Evolutionary conservation across 163 green algal genomes (phyloP).

Genomic region (Trebouxiophyceae sp.): DNA sequence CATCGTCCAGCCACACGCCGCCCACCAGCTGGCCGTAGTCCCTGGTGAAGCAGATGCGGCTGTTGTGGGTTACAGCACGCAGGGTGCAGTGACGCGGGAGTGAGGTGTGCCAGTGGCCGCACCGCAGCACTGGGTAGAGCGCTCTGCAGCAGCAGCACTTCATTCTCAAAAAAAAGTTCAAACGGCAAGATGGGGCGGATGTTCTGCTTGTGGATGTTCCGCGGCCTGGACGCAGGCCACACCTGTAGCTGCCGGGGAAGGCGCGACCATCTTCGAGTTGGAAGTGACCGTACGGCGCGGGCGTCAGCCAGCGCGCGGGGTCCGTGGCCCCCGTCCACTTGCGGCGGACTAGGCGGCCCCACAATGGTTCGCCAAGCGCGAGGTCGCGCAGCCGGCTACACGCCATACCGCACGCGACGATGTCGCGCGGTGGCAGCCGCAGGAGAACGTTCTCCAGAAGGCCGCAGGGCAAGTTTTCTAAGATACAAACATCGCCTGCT

Average conservation of each 20-base stretch:
- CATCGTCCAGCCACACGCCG: not conserved
- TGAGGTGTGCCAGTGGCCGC: not conserved
- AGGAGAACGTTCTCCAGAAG: too few relatives aligned
- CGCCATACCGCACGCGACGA: not conserved
- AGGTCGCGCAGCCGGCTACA: not conserved
- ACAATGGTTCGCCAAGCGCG: not conserved
- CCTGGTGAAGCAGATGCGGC: not conserved
- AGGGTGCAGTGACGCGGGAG: not conserved
- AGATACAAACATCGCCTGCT: too few relatives aligned
- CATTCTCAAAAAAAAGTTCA: too few relatives aligned
- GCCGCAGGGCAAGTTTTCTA: too few relatives aligned
- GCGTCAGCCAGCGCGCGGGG: not conserved
- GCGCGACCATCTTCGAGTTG: not conserved
- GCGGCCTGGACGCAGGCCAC: not conserved
- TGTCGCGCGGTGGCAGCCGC: not conserved
- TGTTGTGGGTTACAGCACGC: not conserved
- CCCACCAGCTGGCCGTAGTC: not conserved
- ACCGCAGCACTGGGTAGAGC: not conserved
- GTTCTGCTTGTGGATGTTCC: not conserved
- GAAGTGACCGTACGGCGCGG: not conserved
- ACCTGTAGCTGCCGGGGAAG: not conserved
- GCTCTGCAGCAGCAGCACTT: not conserved
- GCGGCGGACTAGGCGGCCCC: not conserved
- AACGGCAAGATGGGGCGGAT: too few relatives aligned
- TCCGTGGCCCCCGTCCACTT: not conserved